phyloP scores from a whole-genome alignment of 1,139 yeast genomes.

The Saccharomyces pastorianus region DNA sequence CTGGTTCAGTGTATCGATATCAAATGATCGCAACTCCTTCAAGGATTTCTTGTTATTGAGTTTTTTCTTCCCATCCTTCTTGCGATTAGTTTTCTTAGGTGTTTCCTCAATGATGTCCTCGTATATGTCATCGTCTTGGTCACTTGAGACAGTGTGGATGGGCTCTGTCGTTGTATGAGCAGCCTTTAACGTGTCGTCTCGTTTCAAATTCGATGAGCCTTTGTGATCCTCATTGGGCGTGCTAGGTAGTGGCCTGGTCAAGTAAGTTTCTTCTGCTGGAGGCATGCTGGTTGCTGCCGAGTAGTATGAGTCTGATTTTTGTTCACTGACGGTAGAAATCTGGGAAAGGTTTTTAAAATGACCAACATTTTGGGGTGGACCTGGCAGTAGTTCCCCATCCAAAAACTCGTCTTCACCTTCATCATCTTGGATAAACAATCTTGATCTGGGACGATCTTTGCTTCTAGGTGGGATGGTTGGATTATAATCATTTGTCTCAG shows the following conservation, averaged over 20 bases:
- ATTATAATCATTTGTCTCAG: constrained; percentile 19
- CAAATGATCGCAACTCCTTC: constrained; percentile 42
- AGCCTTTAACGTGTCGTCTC: neutral
- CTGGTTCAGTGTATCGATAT: constrained; percentile 50
- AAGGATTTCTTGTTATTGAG: constrained; percentile 6
- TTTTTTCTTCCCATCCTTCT: constrained; percentile 3
- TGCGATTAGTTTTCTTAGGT: constrained; percentile 4
- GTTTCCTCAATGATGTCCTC: constrained; percentile 11
- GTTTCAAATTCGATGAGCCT: constrained; percentile 2
- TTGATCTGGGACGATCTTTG: constrained; percentile 27
- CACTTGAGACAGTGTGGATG: neutral
- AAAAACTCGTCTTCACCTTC: constrained; percentile 5
- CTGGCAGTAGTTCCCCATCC: neutral
- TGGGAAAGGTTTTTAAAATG: neutral
- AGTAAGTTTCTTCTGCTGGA: constrained; percentile 11
- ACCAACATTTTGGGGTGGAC: neutral
- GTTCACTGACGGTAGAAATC: constrained; percentile 11
- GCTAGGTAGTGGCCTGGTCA: constrained; percentile 17
- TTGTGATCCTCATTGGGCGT: constrained; percentile 9
- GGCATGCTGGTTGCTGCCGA: constrained; percentile 14
- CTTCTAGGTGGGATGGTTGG: constrained; percentile 31
- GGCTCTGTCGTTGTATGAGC: neutral
- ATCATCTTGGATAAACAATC: constrained; percentile 20
- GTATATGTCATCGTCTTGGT: constrained; percentile 10
- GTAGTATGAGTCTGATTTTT: constrained; percentile 16